phyloP scores from a whole-genome alignment of 768 basidiomycete species.

The Lactarius tabidus region DNA sequence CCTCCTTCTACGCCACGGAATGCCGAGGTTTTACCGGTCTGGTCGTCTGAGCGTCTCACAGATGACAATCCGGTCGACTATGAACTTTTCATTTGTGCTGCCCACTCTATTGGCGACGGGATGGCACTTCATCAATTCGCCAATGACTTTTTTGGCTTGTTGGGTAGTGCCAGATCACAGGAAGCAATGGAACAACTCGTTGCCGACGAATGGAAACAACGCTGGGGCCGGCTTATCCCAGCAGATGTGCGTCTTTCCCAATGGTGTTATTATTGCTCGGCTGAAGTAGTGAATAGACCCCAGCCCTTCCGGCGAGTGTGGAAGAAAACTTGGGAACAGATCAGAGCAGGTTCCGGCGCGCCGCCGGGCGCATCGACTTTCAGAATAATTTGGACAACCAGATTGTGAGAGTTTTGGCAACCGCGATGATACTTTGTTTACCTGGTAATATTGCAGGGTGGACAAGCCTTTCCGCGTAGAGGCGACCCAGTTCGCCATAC shows the following conservation, averaged over 20 bases:
- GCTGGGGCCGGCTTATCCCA: slow-evolving; percentile 28
- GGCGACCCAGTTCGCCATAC: slow-evolving; percentile 49
- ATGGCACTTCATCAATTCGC: slow-evolving; percentile 82
- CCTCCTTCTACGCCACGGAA: slow-evolving; percentile 35
- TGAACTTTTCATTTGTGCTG: slow-evolving; percentile 68
- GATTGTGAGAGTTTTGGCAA: slow-evolving; percentile 28
- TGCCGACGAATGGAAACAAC: slow-evolving; percentile 34
- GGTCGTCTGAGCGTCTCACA: slow-evolving; percentile 23
- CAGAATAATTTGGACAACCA: slow-evolving; percentile 30
- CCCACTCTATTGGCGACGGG: slow-evolving; percentile 83
- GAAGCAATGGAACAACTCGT: slow-evolving; percentile 33
- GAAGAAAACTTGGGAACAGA: slow-evolving; percentile 33
- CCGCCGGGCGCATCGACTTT: slow-evolving; percentile 35
- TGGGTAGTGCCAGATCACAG: slow-evolving; percentile 39
- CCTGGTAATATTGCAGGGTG: slow-evolving; percentile 46
- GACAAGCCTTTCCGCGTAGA: slow-evolving; percentile 62
- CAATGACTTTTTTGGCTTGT: slow-evolving; percentile 70
- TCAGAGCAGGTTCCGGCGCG: slow-evolving; percentile 29
- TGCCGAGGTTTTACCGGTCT: slow-evolving; percentile 4
- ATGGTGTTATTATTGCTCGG: neutral
- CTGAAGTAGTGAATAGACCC: slow-evolving; percentile 5
- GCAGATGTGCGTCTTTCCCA: slow-evolving; percentile 20
- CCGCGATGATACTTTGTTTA: neutral
- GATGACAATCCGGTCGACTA: slow-evolving; percentile 34
- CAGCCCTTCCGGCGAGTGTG: slow-evolving; percentile 22